Evolutionary conservation across 2,329 filamentous ascomycete genomes (phyloP).

Genomic region (Ophiobolus disseminans): DNA sequence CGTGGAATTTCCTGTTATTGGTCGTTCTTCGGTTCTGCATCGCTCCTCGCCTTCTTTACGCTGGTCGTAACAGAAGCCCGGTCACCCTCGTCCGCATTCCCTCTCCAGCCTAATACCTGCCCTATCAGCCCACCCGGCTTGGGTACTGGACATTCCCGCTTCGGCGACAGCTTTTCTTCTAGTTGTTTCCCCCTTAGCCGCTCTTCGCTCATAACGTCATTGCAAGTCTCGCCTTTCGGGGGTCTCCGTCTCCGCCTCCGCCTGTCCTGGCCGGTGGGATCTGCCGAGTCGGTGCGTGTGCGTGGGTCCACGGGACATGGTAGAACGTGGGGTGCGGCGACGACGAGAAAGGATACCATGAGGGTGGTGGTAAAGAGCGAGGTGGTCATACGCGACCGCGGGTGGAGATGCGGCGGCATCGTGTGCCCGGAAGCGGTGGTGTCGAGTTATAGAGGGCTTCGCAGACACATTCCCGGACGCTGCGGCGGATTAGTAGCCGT

Average conservation of each 20-base stretch:
- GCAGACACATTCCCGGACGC: constrained; percentile 40
- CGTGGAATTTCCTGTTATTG: constrained; percentile 12
- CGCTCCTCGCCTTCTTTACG: constrained; percentile 20
- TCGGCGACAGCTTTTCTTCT: constrained; percentile 36
- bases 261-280: constrained; percentile 36
- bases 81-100: constrained; percentile 31
- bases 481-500: constrained; percentile 24
- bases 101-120: constrained; percentile 74
- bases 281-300: constrained; percentile 73
- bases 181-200: constrained; percentile 15
- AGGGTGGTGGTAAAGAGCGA: constrained; percentile 96
- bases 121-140: constrained; percentile 84
- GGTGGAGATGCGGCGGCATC: constrained; percentile 88
- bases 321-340: constrained; percentile 85
- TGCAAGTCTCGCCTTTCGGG: constrained; percentile 30
- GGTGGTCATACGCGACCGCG: constrained; percentile 89
- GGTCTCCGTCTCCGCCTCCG: constrained; percentile 53
- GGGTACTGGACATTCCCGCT: constrained; percentile 87
- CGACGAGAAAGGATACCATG: constrained; percentile 87
- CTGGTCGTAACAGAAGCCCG: constrained; percentile 11
- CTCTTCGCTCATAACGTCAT: constrained; percentile 32
- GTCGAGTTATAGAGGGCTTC: constrained; percentile 22
- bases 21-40: constrained; percentile 14
- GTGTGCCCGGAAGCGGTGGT: constrained; percentile 18
- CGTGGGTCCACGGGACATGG: constrained; percentile 84